Conservation (phyloP, 2,329 filamentous ascomycete genomes). For the Venturia carpophila region DNA sequence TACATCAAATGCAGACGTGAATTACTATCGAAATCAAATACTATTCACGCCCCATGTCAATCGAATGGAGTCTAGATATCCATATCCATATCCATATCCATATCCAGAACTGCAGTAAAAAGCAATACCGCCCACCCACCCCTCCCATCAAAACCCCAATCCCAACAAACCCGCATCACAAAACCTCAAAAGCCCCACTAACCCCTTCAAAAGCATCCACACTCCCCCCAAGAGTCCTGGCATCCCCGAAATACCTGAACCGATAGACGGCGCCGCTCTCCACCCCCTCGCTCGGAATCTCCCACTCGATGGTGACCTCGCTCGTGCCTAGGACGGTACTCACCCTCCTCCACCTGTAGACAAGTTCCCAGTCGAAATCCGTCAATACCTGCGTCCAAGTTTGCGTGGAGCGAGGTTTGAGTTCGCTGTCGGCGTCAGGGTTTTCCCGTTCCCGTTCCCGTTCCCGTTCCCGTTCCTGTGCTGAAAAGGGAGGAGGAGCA, state of each 20-base stretch:
- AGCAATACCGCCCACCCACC: too few species aligned
- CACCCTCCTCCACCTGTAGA: conserved; percentile 71
- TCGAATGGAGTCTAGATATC: too few species aligned
- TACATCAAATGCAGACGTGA: too few species aligned
- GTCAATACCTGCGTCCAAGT: conserved; percentile 60
- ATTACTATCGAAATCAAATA: too few species aligned
- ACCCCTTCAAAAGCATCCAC: conserved; percentile 58
- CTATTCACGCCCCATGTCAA: too few species aligned
- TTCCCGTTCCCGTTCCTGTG: too few species aligned
- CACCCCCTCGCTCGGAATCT: conserved; percentile 47
- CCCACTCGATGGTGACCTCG: conserved; percentile 73
- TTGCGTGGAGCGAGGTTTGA: conserved; percentile 13
- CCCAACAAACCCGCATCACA: not conserved
- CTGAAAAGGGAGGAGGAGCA: not conserved
- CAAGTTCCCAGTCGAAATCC: conserved; percentile 75
- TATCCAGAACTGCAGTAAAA: too few species aligned
- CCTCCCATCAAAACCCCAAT: not conserved
- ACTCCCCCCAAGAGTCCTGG: conserved; percentile 60
- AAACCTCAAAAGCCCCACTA: conserved; percentile 32
- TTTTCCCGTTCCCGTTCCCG: too few species aligned
- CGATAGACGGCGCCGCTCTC: conserved; percentile 62
- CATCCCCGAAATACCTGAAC: conserved; percentile 76
- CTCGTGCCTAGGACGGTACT: conserved; percentile 64
- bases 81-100: too few species aligned
- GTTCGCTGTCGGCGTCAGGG: not conserved